These are phyloP conservation scores for Nemania abortiva DNA, from an alignment of 2,329 filamentous ascomycete species.

Conservation along the genomic window DNA sequence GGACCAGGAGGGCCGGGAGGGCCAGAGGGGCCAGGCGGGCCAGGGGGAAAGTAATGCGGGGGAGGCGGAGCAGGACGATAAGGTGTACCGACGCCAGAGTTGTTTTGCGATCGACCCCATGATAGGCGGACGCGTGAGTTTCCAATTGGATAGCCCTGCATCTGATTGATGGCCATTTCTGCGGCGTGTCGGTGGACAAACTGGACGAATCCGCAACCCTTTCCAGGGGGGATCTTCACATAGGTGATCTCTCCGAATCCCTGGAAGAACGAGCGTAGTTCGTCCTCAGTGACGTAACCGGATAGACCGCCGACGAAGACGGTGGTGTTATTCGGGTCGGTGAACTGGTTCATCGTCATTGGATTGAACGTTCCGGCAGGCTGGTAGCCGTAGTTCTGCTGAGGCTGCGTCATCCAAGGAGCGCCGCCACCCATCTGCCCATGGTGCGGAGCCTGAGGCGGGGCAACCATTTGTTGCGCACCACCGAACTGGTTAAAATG, in stretches of 20 bases:
- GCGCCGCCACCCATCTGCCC: conserved; percentile 52
- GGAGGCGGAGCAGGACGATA: conserved; percentile 86
- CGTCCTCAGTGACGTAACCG: conserved; percentile 98
- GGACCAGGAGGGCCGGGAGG: conserved; percentile 49
- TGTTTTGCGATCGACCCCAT: conserved; percentile 99
- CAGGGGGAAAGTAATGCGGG: conserved; percentile 52
- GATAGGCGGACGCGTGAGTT: conserved; percentile 98
- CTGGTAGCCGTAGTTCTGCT: conserved; percentile 51
- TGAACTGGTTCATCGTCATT: conserved; percentile 95
- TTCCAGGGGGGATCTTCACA: conserved; percentile 99
- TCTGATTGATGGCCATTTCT: conserved; percentile 99
- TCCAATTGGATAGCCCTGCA: conserved; percentile 99
- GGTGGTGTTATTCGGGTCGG: conserved; percentile 98
- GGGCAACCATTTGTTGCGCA: conserved; percentile 55
- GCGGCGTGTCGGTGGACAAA: conserved; percentile 98
- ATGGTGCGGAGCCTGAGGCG: conserved; percentile 57
- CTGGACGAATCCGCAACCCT: conserved; percentile 98
- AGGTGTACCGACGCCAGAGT: conserved; percentile 96
- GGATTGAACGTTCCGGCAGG: conserved; percentile 62
- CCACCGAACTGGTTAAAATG: conserved; percentile 54
- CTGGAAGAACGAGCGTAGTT: conserved; percentile 99
- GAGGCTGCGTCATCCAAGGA: conserved; percentile 58
- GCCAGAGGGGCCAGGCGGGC: conserved; percentile 48
- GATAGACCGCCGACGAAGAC: conserved; percentile 98
- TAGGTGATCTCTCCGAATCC: conserved; percentile 99